A percentile compares a stretch with the other conserved stretches of the same genome.
Conservation (phyloP, 2,329 filamentous ascomycete species). For the Pseudogymnoascus sp. region DNA sequence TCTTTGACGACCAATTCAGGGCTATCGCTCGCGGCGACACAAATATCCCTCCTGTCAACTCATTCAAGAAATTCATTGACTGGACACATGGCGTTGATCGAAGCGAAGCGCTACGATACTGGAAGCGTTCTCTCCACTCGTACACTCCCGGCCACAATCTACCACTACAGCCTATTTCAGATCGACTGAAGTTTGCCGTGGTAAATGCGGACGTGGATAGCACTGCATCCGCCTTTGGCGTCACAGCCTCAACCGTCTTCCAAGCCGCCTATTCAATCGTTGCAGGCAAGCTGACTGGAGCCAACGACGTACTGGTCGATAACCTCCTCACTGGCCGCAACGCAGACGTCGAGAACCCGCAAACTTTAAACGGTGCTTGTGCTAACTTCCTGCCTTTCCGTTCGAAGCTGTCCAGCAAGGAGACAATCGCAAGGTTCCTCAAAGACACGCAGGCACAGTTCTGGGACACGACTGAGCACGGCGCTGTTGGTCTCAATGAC, state of each 20-base stretch:
- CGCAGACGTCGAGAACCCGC: slow-evolving; percentile 30
- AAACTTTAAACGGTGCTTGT: slow-evolving; percentile 31
- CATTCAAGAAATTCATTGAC: slow-evolving; percentile 25
- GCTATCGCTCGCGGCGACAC: slow-evolving; percentile 19
- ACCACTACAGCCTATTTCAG: neutral
- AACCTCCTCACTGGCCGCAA: slow-evolving; percentile 34
- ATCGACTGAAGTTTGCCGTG: slow-evolving; percentile 3
- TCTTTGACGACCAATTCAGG: slow-evolving; percentile 31
- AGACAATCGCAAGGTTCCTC: slow-evolving; percentile 17
- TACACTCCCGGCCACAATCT: slow-evolving; percentile 9
- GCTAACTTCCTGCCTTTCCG: slow-evolving; percentile 33
- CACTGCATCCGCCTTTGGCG: slow-evolving; percentile 20
- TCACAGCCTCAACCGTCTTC: slow-evolving; percentile 31
- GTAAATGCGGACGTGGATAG: slow-evolving; percentile 18
- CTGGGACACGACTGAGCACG: slow-evolving; percentile 28
- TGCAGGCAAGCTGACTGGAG: slow-evolving; percentile 20
- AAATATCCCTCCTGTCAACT: slow-evolving; percentile 11
- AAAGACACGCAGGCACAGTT: slow-evolving; percentile 22
- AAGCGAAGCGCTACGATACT: slow-evolving; percentile 19
- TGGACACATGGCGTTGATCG: slow-evolving; percentile 18
- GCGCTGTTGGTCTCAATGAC: slow-evolving; percentile 23
- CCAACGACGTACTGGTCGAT: slow-evolving; percentile 26
- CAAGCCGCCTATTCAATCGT: slow-evolving; percentile 29
- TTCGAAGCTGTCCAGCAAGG: slow-evolving; percentile 13
- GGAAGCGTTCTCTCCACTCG: slow-evolving; percentile 14